phyloP scores from a whole-genome alignment of 805 yeast genomes.

The Metschnikowia santaceciliae region DNA sequence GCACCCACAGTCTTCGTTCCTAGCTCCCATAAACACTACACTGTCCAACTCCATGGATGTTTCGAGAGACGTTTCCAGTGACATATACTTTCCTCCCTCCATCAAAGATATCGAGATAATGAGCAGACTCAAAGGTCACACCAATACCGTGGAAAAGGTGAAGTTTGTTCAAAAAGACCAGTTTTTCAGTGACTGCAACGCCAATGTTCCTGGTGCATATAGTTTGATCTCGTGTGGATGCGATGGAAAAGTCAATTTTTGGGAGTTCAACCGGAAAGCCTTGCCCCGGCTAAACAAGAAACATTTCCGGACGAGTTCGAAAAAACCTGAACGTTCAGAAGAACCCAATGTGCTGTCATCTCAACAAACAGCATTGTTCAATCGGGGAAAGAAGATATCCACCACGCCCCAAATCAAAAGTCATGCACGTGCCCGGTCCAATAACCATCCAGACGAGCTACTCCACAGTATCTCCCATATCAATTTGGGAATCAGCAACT shows the following conservation, averaged over 20 bases:
- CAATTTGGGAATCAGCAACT: constrained; percentile 16
- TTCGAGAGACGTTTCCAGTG: constrained; percentile 14
- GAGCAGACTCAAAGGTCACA: constrained; percentile 38
- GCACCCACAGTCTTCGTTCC: constrained; percentile 15
- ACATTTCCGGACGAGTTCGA: constrained; percentile 10
- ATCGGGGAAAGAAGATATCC: neutral
- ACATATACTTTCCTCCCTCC: constrained; percentile 27
- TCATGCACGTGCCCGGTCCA: constrained; percentile 10
- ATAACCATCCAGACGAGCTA: constrained; percentile 11
- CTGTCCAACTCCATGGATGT: constrained; percentile 24
- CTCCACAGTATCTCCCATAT: constrained; percentile 11
- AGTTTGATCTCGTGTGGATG: constrained; percentile 35
- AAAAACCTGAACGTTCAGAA: neutral
- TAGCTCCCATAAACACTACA: constrained; percentile 22
- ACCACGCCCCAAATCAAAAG: neutral
- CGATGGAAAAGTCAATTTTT: constrained; percentile 38
- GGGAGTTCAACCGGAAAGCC: constrained; percentile 44
- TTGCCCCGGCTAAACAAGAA: constrained; percentile 32
- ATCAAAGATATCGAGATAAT: constrained; percentile 36
- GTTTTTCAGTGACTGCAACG: constrained; percentile 3
- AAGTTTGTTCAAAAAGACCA: constrained; percentile 24
- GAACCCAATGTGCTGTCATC: neutral
- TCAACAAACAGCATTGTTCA: neutral
- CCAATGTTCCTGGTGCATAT: constrained; percentile 17
- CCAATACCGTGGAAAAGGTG: constrained; percentile 31